These are phyloP conservation scores for Sicyos edulis DNA, from an alignment of 306 rosid species.

Conservation along the genomic window DNA sequence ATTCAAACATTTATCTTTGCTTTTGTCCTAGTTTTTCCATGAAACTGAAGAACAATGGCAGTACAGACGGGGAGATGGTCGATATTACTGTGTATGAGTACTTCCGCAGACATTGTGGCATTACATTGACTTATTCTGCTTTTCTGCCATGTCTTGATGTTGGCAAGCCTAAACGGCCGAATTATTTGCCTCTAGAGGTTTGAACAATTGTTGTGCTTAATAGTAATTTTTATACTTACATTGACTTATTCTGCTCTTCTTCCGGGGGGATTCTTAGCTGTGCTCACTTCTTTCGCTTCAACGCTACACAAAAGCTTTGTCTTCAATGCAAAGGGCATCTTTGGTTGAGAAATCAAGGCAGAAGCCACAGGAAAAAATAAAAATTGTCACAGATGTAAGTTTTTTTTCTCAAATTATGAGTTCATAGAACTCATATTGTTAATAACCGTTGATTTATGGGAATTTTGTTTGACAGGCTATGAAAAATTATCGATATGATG, in stretches of 20 bases:
- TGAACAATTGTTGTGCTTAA: conserved; percentile 18
- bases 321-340: conserved; percentile 65
- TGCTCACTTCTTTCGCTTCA: conserved; percentile 76
- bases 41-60: conserved; percentile 50
- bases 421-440: conserved; percentile 6
- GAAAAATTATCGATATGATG: conserved; percentile 37
- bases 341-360: conserved; percentile 78
- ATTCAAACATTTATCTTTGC: conserved; percentile 21
- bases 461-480: conserved; percentile 43
- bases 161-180: conserved; percentile 71
- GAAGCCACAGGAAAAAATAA: conserved; percentile 69
- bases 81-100: conserved; percentile 74
- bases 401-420: conserved; percentile 8
- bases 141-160: conserved; percentile 85
- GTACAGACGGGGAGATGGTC: conserved; percentile 37
- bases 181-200: conserved; percentile 81
- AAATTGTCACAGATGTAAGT: conserved; percentile 51
- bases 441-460: conserved; percentile 18
- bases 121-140: conserved; percentile 51
- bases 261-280: conserved; percentile 58
- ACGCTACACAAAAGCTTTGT: conserved; percentile 72
- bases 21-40: conserved; percentile 54
- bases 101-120: conserved; percentile 50
- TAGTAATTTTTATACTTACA: no score
- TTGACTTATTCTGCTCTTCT: no score